Evolutionary conservation across 768 basidiomycete genomes (phyloP), one percentile per base, ranked within the genome.

Genomic region (Lentinula edodes): DNA sequence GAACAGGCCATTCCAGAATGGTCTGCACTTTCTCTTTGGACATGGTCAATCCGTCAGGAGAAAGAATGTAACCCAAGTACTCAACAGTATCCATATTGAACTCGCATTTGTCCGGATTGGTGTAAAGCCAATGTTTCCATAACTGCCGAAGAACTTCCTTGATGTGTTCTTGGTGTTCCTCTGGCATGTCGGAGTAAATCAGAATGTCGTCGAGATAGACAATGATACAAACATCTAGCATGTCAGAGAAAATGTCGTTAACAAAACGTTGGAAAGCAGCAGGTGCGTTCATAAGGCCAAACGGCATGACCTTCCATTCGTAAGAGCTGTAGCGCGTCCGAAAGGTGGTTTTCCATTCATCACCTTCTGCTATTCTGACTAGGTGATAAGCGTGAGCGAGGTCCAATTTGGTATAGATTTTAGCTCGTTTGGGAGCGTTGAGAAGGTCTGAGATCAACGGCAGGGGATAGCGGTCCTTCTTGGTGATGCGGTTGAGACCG

Each of bases 121-220:
- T 38, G 58, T 56, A 77, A 0, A 78, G 67, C 12, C 74, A 43
- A 46, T 72, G 64, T 2, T 74, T 61, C 16, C 48, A 39, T 1
- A 75, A 62, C 0, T 58, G 53, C 20, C 65, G 51, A 2, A 76
- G 61, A 1, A 75, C 67, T 28, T 62, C 41, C 0, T 50, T 34
- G 0, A 68, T 66, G 6, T 66, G 38, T 38, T 58, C 1, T 0
- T 62, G 35, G 38, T 74, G 74, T 41, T 70, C 45, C 2, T 68
- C 63, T 0, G 66, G 8, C 53, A 60, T 65, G 0, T 70, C 58
- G 1, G 75, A 73, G 65, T 70, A 79, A 56, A 81, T 73, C 0
- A 81, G 71, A 23, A 79, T 75, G 59, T 79, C 71, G 57, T 80
- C 76, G 18, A 80, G 61, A 60, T 80, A 81, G 0, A 80, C 72